A percentile compares a stretch with the other conserved stretches of the same genome.
These are phyloP conservation scores for Calonectria montana DNA, from an alignment of 2,329 filamentous ascomycete species.

Conservation along the genomic window DNA sequence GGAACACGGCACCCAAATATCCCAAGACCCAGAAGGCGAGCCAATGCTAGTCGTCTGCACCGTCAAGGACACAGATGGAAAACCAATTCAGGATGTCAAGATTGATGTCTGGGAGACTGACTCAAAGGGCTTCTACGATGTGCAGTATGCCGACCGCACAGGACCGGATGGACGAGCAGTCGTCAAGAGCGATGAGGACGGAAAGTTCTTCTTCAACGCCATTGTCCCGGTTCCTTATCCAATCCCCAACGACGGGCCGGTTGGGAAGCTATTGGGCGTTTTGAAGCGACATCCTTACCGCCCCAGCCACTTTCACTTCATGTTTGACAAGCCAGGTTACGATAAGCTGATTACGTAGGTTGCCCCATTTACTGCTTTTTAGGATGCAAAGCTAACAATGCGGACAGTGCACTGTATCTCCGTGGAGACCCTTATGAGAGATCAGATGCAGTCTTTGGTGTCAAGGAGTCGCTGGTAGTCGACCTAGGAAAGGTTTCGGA, in stretches of 20 bases:
- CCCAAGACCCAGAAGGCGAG: constrained; percentile 72
- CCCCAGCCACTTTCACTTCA: constrained; percentile 86
- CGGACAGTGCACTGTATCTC: constrained; percentile 77
- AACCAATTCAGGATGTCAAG: constrained; percentile 70
- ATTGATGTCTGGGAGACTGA: constrained; percentile 87
- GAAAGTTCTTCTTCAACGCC: constrained; percentile 79
- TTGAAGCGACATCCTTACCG: constrained; percentile 79
- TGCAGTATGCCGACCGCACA: constrained; percentile 72
- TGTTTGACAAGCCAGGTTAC: constrained; percentile 70
- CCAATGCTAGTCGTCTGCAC: constrained; percentile 76
- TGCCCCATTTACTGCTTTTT: not conserved
- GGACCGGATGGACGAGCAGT: constrained; percentile 48
- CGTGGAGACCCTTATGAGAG: constrained; percentile 84
- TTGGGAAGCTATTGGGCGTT: constrained; percentile 75
- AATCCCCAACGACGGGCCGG: constrained; percentile 85
- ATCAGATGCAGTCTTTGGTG: constrained; percentile 87
- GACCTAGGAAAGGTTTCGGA: constrained; percentile 56
- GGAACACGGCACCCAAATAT: constrained; percentile 67
- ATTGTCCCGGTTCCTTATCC: constrained; percentile 88
- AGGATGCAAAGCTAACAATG: not conserved
- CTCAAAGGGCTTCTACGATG: constrained; percentile 79
- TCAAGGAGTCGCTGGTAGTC: constrained; percentile 83
- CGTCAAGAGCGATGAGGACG: constrained; percentile 43
- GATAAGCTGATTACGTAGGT: constrained; percentile 28
- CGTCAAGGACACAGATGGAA: constrained; percentile 70